phyloP scores from a whole-genome alignment of 106 monocot species.

The Dioscorea dumetorum region DNA sequence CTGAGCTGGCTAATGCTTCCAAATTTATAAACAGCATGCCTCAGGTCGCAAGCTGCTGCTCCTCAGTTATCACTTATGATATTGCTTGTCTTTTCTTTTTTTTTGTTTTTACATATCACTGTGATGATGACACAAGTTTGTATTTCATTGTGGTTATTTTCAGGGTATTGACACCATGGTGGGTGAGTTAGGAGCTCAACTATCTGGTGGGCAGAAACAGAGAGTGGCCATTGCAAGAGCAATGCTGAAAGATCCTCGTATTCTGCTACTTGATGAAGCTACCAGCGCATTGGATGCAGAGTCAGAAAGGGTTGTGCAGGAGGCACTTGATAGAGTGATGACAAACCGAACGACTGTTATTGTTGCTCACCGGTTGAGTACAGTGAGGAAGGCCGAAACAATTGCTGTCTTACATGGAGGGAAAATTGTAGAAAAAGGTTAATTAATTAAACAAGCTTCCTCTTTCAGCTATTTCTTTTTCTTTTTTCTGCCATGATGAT shows the following conservation, averaged over 20 bases:
- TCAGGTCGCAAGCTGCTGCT: conserved; percentile 20
- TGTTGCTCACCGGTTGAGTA: conserved; percentile 26
- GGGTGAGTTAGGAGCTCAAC: conserved; percentile 33
- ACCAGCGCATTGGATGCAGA: conserved; percentile 36
- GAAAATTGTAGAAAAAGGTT: conserved; percentile 25
- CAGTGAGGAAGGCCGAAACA: conserved; percentile 22
- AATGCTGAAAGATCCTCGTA: conserved; percentile 34
- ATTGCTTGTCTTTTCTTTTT: background rate
- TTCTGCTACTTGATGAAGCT: conserved; percentile 37
- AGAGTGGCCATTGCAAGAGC: conserved; percentile 48
- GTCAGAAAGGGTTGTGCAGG: conserved; percentile 24
- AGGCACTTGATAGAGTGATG: conserved; percentile 30
- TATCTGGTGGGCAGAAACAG: conserved; percentile 54
- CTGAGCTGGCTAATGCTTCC: conserved; percentile 64
- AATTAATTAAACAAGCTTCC: too few species aligned
- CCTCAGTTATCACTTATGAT: background rate
- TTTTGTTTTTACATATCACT: background rate
- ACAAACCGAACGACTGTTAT: conserved; percentile 23
- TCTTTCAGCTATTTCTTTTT: too few species aligned
- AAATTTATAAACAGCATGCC: conserved; percentile 64
- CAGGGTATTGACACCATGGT: conserved; percentile 39
- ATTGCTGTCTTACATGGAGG: conserved; percentile 27
- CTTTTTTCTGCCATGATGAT: too few species aligned
- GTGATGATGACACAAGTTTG: background rate
- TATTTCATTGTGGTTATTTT: background rate